Conservation (phyloP, 768 basidiomycete species). For the Pisolithus albus region DNA sequence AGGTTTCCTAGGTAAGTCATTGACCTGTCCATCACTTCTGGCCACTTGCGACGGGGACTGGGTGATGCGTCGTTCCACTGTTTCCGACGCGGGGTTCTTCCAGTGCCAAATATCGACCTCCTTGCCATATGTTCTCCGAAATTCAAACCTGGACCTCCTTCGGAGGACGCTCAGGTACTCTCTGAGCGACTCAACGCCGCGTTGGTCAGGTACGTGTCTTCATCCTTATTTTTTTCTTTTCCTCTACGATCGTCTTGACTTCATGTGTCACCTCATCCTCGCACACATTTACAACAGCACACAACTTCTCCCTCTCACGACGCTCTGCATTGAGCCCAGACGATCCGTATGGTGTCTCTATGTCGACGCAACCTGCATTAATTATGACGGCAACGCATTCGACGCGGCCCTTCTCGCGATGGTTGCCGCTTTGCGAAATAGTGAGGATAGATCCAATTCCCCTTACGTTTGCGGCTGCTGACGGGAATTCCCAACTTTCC, state of each 20-base stretch:
- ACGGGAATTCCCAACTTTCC: not conserved
- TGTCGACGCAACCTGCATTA: slow-evolving; percentile 90
- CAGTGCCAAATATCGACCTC: slow-evolving; percentile 93
- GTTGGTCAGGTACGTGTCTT: slow-evolving; percentile 55
- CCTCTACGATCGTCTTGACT: not conserved
- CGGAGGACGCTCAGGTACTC: slow-evolving; percentile 89
- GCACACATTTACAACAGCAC: slow-evolving; percentile 39
- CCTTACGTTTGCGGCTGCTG: not conserved
- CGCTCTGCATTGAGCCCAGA: slow-evolving; percentile 73
- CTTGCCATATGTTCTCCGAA: slow-evolving; percentile 88
- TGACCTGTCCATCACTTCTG: not conserved
- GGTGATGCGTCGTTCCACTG: not conserved
- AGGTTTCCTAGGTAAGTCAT: slow-evolving; percentile 73
- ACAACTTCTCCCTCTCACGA: slow-evolving; percentile 51
- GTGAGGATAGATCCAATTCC: slow-evolving; percentile 38
- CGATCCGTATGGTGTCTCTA: slow-evolving; percentile 93
- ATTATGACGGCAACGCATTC: slow-evolving; percentile 94
- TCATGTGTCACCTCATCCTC: not conserved
- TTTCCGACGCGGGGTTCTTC: not conserved
- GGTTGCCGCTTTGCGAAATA: slow-evolving; percentile 78
- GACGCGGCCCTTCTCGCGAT: slow-evolving; percentile 87
- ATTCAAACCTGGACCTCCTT: slow-evolving; percentile 93
- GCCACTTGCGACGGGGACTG: too few relatives aligned
- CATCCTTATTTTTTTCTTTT: not conserved
- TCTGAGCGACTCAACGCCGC: slow-evolving; percentile 77